phyloP scores from a whole-genome alignment of 495 filamentous ascomycete species.

The Eremomyces bilateralis region DNA sequence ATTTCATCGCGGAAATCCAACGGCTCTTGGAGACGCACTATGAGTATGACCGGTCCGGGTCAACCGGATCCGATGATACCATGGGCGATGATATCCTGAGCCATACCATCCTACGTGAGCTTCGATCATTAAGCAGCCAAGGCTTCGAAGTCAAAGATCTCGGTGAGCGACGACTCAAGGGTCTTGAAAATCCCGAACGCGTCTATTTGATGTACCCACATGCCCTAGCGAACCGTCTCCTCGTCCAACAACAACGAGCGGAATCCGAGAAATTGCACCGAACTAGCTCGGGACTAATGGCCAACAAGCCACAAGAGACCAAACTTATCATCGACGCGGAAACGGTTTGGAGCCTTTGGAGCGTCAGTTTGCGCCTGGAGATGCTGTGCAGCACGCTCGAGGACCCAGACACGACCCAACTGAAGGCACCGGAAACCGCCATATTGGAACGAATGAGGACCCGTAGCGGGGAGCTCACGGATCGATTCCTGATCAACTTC shows the following conservation, averaged over 20 bases:
- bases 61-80: slow-evolving; percentile 43
- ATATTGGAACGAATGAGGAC: slow-evolving; percentile 67
- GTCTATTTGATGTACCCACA: slow-evolving; percentile 89
- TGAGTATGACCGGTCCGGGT: slow-evolving; percentile 48
- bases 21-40: slow-evolving; percentile 69
- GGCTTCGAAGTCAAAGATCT: slow-evolving; percentile 95
- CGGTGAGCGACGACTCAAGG: slow-evolving; percentile 82
- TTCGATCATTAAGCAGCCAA: slow-evolving; percentile 69
- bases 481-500: slow-evolving; percentile 64
- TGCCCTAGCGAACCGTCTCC: slow-evolving; percentile 59
- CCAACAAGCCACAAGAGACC: slow-evolving; percentile 15
- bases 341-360: slow-evolving; percentile 76
- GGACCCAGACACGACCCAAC: slow-evolving; percentile 28
- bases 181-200: slow-evolving; percentile 89
- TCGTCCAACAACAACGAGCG: slow-evolving; percentile 30
- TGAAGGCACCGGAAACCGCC: slow-evolving; percentile 57
- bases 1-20: slow-evolving; percentile 91
- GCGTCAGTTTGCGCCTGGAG: slow-evolving; percentile 69
- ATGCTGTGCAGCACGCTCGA: slow-evolving; percentile 78
- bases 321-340: slow-evolving; percentile 45
- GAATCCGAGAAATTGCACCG: slow-evolving; percentile 26
- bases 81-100: slow-evolving; percentile 48
- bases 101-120: slow-evolving; percentile 61
- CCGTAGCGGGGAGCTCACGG: slow-evolving; percentile 66
- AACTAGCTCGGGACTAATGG: slow-evolving; percentile 4